Conservation (phyloP, 2,329 filamentous ascomycete species). For the Microdochium nivale region DNA sequence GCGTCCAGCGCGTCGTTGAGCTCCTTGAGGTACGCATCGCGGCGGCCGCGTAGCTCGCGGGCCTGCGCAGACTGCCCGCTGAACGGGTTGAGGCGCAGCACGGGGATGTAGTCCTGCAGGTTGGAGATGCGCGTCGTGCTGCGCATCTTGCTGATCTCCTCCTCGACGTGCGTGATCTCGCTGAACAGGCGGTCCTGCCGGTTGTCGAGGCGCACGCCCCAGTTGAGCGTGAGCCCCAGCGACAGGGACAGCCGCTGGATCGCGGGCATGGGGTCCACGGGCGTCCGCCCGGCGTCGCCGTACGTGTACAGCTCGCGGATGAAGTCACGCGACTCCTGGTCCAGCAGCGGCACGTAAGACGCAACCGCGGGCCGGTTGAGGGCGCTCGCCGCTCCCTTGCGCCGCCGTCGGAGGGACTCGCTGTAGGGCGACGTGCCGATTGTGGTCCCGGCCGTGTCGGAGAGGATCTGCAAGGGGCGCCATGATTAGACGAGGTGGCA, state of each 20-base stretch:
- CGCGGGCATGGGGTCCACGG: conserved; percentile 59
- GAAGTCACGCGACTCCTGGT: conserved; percentile 55
- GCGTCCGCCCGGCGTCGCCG: conserved; percentile 41
- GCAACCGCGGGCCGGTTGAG: conserved; percentile 57
- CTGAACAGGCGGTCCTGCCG: conserved; percentile 50
- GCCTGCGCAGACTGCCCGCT: conserved; percentile 49
- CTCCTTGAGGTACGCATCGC: conserved; percentile 51
- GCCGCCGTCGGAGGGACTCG: conserved; percentile 53
- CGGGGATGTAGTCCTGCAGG: conserved; percentile 51
- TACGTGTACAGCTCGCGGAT: conserved; percentile 50
- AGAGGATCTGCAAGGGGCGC: conserved; percentile 39
- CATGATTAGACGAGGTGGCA: conserved; percentile 5
- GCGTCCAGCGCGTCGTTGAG: conserved; percentile 51
- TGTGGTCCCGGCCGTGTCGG: conserved; percentile 57
- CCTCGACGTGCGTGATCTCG: conserved; percentile 55
- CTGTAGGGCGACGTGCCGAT: conserved; percentile 61
- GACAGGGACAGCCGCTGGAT: conserved; percentile 56
- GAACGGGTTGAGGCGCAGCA: conserved; percentile 54
- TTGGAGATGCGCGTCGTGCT: conserved; percentile 45
- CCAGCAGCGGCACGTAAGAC: conserved; percentile 53
- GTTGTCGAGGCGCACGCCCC: conserved; percentile 53
- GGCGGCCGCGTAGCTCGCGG: conserved; percentile 47
- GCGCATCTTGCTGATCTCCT: conserved; percentile 49
- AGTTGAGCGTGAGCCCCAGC: conserved; percentile 55
- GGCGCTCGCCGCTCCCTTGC: conserved; percentile 57